Evolutionary conservation across 495 filamentous ascomycete species (phyloP).

Genomic region (Haplographium delicatum): DNA sequence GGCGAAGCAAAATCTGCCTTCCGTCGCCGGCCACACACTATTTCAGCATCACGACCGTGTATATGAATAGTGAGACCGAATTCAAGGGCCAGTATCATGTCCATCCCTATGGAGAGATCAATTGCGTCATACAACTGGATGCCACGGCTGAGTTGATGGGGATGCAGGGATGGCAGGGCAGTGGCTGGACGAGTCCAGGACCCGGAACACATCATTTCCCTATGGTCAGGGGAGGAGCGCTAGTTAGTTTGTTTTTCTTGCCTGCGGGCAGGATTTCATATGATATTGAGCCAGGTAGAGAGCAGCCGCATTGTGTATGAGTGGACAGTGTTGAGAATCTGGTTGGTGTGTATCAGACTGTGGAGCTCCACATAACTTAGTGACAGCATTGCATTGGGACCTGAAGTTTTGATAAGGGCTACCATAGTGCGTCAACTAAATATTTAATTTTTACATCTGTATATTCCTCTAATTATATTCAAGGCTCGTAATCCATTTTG

Average conservation of each 20-base stretch:
- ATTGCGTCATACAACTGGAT: conserved; percentile 42
- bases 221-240: conserved; percentile 31
- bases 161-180: conserved; percentile 40
- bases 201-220: conserved; percentile 43
- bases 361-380: no score
- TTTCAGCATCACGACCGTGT: conserved; percentile 46
- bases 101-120: conserved; percentile 46
- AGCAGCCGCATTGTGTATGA: no score
- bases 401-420: no score
- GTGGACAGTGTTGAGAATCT: no score
- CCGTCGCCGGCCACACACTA: conserved; percentile 35
- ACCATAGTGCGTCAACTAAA: no score
- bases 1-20: conserved; percentile 35
- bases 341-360: no score
- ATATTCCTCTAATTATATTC: no score
- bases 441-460: no score
- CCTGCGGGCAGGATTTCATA: conserved; percentile 26
- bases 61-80: conserved; percentile 37
- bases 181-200: conserved; percentile 39
- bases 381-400: no score
- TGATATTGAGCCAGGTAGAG: no score
- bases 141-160: conserved; percentile 35
- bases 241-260: conserved; percentile 30
- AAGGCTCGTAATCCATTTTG: no score
- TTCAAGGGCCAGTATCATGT: conserved; percentile 41